Conservation (phyloP, 148 eudicot genomes). For the Diospyros lotus region DNA sequence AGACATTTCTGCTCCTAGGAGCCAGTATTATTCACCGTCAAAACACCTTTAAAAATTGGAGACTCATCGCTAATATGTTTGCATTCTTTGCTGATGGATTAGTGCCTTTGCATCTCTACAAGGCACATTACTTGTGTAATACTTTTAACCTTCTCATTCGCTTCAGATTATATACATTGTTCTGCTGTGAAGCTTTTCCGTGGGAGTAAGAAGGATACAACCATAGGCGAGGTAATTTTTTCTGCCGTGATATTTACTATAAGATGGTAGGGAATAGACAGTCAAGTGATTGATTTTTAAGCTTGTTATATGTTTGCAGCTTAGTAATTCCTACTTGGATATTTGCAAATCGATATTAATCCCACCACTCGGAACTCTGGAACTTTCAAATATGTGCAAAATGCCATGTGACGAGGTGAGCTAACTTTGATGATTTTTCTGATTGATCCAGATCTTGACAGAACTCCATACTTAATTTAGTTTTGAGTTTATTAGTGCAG, state of each 20-base stretch:
- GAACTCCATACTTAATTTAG: not conserved
- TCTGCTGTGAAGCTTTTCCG: constrained; percentile 82
- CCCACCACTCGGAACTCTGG: constrained; percentile 61
- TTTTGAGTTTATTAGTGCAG: not conserved
- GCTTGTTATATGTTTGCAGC: constrained; percentile 34
- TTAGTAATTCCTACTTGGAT: constrained; percentile 64
- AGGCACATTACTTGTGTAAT: not conserved
- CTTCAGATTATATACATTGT: constrained; percentile 74
- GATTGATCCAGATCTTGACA: not conserved
- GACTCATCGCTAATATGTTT: not conserved
- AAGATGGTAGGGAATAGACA: not conserved
- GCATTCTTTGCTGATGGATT: not conserved
- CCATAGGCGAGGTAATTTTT: constrained; percentile 75
- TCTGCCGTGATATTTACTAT: not conserved
- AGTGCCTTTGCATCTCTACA: not conserved
- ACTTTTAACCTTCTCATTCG: no score
- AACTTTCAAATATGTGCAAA: constrained; percentile 80
- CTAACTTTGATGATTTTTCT: not conserved
- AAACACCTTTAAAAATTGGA: not conserved
- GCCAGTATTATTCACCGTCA: not conserved
- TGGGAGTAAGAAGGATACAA: constrained; percentile 67
- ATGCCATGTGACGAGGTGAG: constrained; percentile 85
- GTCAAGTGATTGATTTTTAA: constrained; percentile 2
- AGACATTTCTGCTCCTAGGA: not conserved
- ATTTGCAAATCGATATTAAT: constrained; percentile 65